Evolutionary conservation across 2,329 filamentous ascomycete species (phyloP), one percentile per base, ranked within the genome.

Genomic region (Penicillium sp.): DNA sequence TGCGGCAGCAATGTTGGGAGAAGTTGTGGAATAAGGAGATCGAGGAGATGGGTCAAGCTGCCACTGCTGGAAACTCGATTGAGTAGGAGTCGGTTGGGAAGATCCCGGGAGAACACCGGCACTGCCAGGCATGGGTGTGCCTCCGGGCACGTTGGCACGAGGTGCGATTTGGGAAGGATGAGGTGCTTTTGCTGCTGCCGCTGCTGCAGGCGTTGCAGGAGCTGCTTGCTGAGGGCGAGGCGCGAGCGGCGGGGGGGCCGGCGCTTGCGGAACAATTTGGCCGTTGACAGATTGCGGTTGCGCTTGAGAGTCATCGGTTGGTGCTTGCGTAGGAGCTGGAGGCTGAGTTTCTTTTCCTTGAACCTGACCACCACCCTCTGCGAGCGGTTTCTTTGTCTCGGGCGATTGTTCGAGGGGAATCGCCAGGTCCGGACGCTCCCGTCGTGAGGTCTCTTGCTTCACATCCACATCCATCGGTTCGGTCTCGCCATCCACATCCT

Each of bases 61-160:
- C 70, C 69, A 72, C 55, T 73, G 70, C 48, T 71, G 69, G 51
- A 70, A 69, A 45, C 61, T 70, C 35, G 66, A 64, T 39, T 70
- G 67, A 2, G 60, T 59, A 8, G 53, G 62, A 41, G 58, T 62
- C 45, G 61, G 38, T 36, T 60, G 61, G 48, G 60, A 53, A 5
- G 51, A 50, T 2, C 57, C 48, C 11, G 58, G 38, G 27, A 60
- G 47, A 30, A 64, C 46, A 16, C 48, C 40, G 28, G 56, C 40
- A 40, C 65, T 63, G 16, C 41, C 55, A 24, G 55, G 41, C 20
- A 57, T 59, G 24, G 48, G 46, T 20, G 53, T 14, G 43, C 55
- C 51, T 33, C 42, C 50, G 10, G 61, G 58, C 13, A 55, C 40
- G 46, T 55, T 53, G 9, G 58, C 42, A 8, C 59, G 58, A 16